phyloP scores from a whole-genome alignment of 202 grass and related monocot genomes.

The Zizania palustris region DNA sequence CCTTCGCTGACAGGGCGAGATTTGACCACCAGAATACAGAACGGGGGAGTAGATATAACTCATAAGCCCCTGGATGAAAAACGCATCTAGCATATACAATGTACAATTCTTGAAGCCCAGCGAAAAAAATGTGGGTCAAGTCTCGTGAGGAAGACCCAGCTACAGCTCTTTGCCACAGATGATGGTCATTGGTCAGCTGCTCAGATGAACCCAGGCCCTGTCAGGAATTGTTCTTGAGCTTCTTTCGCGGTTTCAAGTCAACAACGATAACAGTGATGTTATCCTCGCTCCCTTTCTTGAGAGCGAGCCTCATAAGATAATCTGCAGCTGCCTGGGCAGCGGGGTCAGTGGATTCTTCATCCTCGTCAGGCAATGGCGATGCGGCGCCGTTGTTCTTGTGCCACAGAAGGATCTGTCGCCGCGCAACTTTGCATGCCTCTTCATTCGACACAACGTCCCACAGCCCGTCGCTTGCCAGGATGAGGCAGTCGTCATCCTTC shows the following conservation, averaged over 20 bases:
- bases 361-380: constrained; percentile 34
- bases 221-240: constrained; percentile 62
- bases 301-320: constrained; percentile 59
- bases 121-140: constrained; percentile 54
- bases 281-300: constrained; percentile 80
- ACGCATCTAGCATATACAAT: constrained; percentile 59
- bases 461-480: constrained; percentile 82
- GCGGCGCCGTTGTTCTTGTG: constrained; percentile 67
- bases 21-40: constrained; percentile 16
- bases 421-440: constrained; percentile 70
- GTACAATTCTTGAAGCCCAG: constrained; percentile 67
- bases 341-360: constrained; percentile 51
- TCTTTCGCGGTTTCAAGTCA: constrained; percentile 76
- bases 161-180: constrained; percentile 30
- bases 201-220: constrained; percentile 14
- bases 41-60: constrained; percentile 20
- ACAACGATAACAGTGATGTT: constrained; percentile 83
- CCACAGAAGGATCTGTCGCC: constrained; percentile 78
- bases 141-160: constrained; percentile 32
- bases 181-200: constrained; percentile 36
- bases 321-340: constrained; percentile 86
- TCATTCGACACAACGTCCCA: constrained; percentile 86
- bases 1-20: constrained; percentile 12
- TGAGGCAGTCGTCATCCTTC: constrained; percentile 82
- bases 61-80: constrained; percentile 23